Evolutionary conservation across 805 yeast species (phyloP).

Genomic region (Hanseniaspora lachancei): DNA sequence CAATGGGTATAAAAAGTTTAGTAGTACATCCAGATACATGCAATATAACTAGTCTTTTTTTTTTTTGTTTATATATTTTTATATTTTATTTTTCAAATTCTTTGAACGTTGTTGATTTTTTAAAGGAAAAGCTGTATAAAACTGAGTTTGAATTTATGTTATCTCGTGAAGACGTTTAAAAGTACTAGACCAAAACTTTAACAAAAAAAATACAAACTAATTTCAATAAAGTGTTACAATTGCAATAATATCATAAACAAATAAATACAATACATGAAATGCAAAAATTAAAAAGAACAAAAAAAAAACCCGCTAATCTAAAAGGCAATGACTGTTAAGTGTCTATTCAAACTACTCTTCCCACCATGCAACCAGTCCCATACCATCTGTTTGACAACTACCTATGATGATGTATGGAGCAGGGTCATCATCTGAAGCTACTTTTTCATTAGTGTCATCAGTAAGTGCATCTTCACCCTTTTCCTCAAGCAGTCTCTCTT

Average conservation of each 20-base stretch:
- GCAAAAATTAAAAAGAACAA: background rate
- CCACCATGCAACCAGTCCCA: constrained; percentile 98
- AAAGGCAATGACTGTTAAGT: background rate
- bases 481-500: constrained; percentile 21
- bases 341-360: constrained; percentile 27
- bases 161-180: too few species aligned
- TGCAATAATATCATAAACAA: too few species aligned
- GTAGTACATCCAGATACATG: constrained; percentile 95
- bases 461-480: constrained; percentile 16
- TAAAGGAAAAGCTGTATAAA: too few species aligned
- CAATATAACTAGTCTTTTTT: constrained; percentile 61
- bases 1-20: constrained; percentile 95
- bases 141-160: too few species aligned
- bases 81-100: too few species aligned
- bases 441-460: constrained; percentile 17
- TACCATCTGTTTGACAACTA: constrained; percentile 89
- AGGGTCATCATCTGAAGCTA: constrained; percentile 28
- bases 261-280: too few species aligned
- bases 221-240: too few species aligned
- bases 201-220: too few species aligned
- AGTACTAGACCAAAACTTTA: too few species aligned
- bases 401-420: constrained; percentile 82
- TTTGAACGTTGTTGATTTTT: too few species aligned
- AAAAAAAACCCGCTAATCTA: background rate
- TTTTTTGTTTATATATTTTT: background rate